These are phyloP conservation scores for Colletotrichum brevisporum DNA, from an alignment of 2,329 filamentous ascomycete genomes.

Conservation along the genomic window DNA sequence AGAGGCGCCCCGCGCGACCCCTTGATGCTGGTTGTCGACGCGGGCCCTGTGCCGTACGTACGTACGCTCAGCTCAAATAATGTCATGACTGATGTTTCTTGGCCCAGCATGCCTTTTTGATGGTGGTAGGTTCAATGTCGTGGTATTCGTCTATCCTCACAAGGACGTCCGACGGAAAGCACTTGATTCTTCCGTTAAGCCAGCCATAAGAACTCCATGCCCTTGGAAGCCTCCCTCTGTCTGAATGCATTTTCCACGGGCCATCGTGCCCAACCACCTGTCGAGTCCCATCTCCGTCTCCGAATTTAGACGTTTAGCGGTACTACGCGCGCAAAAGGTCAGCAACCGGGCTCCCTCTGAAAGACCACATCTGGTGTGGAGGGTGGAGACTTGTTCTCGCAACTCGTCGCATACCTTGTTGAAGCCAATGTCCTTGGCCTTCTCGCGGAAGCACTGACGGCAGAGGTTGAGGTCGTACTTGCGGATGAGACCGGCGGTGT, in stretches of 20 bases:
- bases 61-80: neutral
- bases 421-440: slow-evolving; percentile 80
- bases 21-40: neutral
- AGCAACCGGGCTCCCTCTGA: slow-evolving; percentile 43
- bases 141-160: slow-evolving; percentile 60
- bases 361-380: no score
- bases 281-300: slow-evolving; percentile 37
- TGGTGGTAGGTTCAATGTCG: slow-evolving; percentile 52
- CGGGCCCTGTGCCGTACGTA: neutral
- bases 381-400: neutral
- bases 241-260: slow-evolving; percentile 56
- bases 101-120: slow-evolving; percentile 7
- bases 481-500: slow-evolving; percentile 99
- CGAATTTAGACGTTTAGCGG: slow-evolving; percentile 51
- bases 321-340: slow-evolving; percentile 47
- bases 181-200: slow-evolving; percentile 57
- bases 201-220: slow-evolving; percentile 58
- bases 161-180: slow-evolving; percentile 58
- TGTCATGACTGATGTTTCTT: slow-evolving; percentile 3
- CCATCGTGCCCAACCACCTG: slow-evolving; percentile 44
- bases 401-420: slow-evolving; percentile 70
- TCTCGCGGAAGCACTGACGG: slow-evolving; percentile 85
- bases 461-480: slow-evolving; percentile 97
- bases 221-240: slow-evolving; percentile 59
- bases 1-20: slow-evolving; percentile 5